Evolutionary conservation across 805 yeast genomes (phyloP).

Genomic region (Myxozyma nipponensis): DNA sequence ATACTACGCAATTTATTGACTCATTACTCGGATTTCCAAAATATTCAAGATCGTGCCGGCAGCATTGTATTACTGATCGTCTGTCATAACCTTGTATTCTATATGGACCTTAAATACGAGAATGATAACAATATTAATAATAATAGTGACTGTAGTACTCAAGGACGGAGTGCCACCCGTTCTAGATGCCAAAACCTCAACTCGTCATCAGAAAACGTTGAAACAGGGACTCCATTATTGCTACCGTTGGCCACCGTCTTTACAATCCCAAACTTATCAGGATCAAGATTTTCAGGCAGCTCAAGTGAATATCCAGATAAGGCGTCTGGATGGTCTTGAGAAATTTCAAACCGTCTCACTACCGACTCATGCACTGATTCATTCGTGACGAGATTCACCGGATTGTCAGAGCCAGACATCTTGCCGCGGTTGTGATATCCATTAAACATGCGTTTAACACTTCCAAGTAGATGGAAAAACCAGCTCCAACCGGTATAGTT

Average conservation of each 20-base stretch:
- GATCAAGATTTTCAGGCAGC: neutral
- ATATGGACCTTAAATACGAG: too few relatives aligned
- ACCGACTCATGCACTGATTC: neutral
- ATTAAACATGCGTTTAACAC: neutral
- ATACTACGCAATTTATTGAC: too few relatives aligned
- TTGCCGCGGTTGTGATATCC: neutral
- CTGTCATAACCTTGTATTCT: too few relatives aligned
- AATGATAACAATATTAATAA: too few relatives aligned
- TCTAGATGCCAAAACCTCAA: neutral
- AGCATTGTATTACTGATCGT: too few relatives aligned
- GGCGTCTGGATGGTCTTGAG: neutral
- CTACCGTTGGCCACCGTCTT: neutral
- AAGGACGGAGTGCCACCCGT: too few relatives aligned
- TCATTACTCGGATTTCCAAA: too few relatives aligned
- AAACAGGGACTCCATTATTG: neutral
- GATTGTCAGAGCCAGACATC: neutral
- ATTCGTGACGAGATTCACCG: neutral
- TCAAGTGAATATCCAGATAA: neutral
- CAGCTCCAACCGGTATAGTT: slow-evolving; percentile 5
- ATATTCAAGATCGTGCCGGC: too few relatives aligned
- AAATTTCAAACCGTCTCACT: neutral
- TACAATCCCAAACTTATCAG: neutral
- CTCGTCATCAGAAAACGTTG: neutral
- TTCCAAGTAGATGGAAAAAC: slow-evolving; percentile 1
- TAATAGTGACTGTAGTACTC: too few relatives aligned